Evolutionary conservation across 73 alveolate species (phyloP).

Genomic region (Symbiodinium natans): DNA sequence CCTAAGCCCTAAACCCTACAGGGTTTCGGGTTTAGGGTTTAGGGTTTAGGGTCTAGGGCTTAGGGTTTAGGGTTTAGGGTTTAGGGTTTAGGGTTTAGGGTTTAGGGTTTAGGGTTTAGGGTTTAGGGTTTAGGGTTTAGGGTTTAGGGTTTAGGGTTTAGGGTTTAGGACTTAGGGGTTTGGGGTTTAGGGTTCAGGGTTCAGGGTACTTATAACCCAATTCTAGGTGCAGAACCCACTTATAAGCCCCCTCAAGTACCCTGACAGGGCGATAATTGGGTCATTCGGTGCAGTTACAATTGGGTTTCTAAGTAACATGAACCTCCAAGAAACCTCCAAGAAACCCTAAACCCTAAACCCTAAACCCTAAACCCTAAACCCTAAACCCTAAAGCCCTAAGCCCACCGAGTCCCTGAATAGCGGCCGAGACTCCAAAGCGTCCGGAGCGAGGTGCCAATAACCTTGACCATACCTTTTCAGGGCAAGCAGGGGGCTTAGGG

Average conservation of each 20-base stretch:
- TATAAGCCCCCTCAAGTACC: too few relatives aligned
- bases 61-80: too few relatives aligned
- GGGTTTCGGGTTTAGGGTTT: not conserved
- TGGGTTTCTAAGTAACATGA: too few relatives aligned
- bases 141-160: not conserved
- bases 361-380: not conserved
- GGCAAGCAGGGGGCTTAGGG: too few relatives aligned
- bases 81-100: not conserved
- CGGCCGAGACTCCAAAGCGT: not conserved
- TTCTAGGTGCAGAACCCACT: too few relatives aligned
- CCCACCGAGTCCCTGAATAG: not conserved
- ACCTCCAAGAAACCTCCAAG: too few relatives aligned
- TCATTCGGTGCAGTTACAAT: too few relatives aligned
- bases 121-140: not conserved
- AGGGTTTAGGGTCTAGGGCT: not conserved
- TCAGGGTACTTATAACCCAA: too few relatives aligned
- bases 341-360: too few relatives aligned
- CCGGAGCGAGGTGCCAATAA: not conserved
- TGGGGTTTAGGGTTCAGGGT: not conserved
- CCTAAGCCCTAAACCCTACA: too few relatives aligned
- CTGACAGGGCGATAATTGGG: too few relatives aligned
- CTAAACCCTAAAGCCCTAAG: not conserved
- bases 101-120: not conserved
- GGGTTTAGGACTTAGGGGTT: not conserved
- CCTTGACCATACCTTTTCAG: not conserved